Conservation (phyloP, 768 basidiomycete species). For the Podaxis sp. region DNA sequence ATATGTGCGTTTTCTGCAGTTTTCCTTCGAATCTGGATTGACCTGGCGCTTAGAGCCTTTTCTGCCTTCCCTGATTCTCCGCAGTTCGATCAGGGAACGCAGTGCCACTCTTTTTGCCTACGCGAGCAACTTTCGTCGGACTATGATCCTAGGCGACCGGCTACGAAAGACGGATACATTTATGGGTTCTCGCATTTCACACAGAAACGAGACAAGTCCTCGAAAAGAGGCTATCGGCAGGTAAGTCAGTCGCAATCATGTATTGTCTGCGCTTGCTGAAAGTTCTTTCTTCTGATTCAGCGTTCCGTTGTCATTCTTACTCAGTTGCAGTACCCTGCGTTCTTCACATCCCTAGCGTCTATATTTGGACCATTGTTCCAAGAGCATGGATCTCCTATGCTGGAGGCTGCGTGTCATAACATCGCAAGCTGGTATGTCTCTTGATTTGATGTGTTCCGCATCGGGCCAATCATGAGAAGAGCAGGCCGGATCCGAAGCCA, state of each 20-base stretch:
- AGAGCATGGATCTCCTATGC: constrained; percentile 72
- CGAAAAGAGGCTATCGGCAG: constrained; percentile 81
- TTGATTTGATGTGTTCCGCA: not conserved
- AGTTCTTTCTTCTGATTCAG: constrained; percentile 30
- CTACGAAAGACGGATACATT: constrained; percentile 60
- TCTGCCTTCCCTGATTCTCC: constrained; percentile 90
- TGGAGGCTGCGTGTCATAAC: constrained; percentile 85
- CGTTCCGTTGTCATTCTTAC: constrained; percentile 81
- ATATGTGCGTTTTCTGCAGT: constrained; percentile 60
- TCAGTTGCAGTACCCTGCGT: constrained; percentile 75
- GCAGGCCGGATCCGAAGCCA: constrained; percentile 76
- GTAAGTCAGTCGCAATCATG: constrained; percentile 32
- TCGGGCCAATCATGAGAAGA: constrained; percentile 36
- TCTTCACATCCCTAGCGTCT: constrained; percentile 69
- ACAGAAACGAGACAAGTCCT: constrained; percentile 61
- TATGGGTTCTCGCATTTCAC: constrained; percentile 81
- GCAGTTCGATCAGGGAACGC: constrained; percentile 81
- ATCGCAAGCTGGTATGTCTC: constrained; percentile 76
- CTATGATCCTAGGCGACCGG: constrained; percentile 30
- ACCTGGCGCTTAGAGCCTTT: constrained; percentile 65
- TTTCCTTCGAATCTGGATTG: not conserved
- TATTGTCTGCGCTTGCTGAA: not conserved
- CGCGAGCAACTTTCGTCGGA: constrained; percentile 41
- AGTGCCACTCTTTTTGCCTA: constrained; percentile 85
- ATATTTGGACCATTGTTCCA: constrained; percentile 77